Evolutionary conservation across 2,329 filamentous ascomycete genomes (phyloP).

Genomic region (Penicillium sp.): DNA sequence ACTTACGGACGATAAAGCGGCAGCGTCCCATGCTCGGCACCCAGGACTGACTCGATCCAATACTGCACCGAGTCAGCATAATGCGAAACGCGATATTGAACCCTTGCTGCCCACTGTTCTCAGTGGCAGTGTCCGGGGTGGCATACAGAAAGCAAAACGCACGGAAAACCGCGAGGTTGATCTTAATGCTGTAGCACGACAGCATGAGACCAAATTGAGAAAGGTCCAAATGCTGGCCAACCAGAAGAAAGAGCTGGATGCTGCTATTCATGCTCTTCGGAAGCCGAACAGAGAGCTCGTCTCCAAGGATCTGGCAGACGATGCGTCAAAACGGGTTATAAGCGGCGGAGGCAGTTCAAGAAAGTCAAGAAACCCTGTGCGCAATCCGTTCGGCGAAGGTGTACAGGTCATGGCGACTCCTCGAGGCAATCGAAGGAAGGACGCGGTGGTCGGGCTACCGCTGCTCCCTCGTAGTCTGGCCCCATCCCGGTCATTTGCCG

Average conservation of each 20-base stretch:
- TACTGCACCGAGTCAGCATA: conserved; percentile 43
- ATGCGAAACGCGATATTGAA: conserved; percentile 44
- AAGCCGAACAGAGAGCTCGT: conserved; percentile 51
- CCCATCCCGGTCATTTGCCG: conserved; percentile 32
- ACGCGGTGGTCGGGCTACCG: conserved; percentile 29
- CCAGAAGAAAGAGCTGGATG: conserved; percentile 50
- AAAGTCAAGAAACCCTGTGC: conserved; percentile 44
- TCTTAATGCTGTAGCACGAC: conserved; percentile 46
- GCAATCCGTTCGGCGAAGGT: conserved; percentile 43
- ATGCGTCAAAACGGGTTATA: conserved; percentile 39
- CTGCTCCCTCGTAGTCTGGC: conserved; percentile 28
- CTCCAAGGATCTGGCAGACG: conserved; percentile 47
- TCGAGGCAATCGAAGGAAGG: conserved; percentile 38
- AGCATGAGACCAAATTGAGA: conserved; percentile 47
- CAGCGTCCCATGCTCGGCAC: conserved; percentile 33
- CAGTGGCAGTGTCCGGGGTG: conserved; percentile 41
- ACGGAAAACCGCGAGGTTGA: conserved; percentile 52
- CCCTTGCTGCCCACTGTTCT: conserved; percentile 35
- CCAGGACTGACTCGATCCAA: conserved; percentile 46
- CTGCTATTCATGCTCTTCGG: conserved; percentile 48
- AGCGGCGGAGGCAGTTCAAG: conserved; percentile 34
- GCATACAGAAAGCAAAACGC: conserved; percentile 47
- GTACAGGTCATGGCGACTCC: conserved; percentile 54
- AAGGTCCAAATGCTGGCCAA: conserved; percentile 48
- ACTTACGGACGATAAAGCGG: conserved; percentile 45